Percentiles rank a stretch among this genome's conserved stretches.
Conservation (phyloP, 1,139 yeast genomes). For the Lodderomyces metapsilosis region DNA sequence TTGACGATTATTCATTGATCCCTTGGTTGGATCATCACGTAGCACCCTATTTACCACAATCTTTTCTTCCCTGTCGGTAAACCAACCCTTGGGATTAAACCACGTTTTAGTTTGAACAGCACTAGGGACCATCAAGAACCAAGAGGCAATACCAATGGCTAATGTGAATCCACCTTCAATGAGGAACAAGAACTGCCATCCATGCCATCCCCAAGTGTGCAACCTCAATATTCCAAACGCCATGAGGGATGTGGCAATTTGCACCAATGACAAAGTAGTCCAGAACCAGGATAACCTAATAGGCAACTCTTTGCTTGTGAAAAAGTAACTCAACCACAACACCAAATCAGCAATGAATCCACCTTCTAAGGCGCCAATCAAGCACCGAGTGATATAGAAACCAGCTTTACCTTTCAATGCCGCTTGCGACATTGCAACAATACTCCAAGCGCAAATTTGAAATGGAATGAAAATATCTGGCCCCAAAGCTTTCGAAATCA, state of each 20-base stretch:
- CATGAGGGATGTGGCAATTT: constrained; percentile 34
- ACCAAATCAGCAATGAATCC: constrained; percentile 33
- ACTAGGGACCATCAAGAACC: constrained; percentile 60
- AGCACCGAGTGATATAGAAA: constrained; percentile 26
- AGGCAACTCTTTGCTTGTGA: constrained; percentile 27
- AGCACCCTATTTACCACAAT: constrained; percentile 61
- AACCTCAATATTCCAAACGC: constrained; percentile 32
- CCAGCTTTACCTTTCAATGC: constrained; percentile 24
- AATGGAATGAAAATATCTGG: constrained; percentile 33
- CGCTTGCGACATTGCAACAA: constrained; percentile 29
- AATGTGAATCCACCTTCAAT: constrained; percentile 65
- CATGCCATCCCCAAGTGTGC: constrained; percentile 41
- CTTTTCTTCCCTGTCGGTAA: constrained; percentile 57
- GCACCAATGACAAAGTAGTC: constrained; percentile 20
- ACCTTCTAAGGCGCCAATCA: constrained; percentile 30
- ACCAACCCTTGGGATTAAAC: constrained; percentile 61
- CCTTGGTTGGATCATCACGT: constrained; percentile 69
- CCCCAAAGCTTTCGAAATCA: constrained; percentile 32
- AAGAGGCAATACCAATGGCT: constrained; percentile 50
- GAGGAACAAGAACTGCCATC: constrained; percentile 68
- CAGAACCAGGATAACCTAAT: constrained; percentile 23
- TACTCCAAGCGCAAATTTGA: constrained; percentile 33
- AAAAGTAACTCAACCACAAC: constrained; percentile 28
- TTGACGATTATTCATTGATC: constrained; percentile 67
- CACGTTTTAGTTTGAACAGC: constrained; percentile 52